Evolutionary conservation across 1,284 basidiomycete species (phyloP).

Genomic region (Leccinum angustisporum): DNA sequence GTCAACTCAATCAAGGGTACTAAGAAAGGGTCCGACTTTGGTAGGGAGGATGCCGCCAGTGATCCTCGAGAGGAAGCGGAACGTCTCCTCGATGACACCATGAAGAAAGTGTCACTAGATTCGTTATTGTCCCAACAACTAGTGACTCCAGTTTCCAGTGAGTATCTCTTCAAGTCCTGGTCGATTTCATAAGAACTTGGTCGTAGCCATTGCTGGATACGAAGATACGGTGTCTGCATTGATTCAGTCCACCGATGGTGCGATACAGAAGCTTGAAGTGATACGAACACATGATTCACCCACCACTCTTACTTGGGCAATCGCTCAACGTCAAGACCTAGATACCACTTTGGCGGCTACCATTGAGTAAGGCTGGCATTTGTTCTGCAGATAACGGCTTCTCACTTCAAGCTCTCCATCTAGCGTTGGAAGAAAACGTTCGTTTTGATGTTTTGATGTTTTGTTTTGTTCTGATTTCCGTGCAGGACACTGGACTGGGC

Average conservation of each 20-base stretch:
- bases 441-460: background rate
- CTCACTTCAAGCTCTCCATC: background rate
- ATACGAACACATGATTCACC: slow-evolving; percentile 1
- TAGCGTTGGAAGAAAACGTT: slow-evolving; percentile 1
- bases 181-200: background rate
- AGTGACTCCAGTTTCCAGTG: slow-evolving; percentile 5
- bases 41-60: background rate
- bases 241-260: slow-evolving; percentile 3
- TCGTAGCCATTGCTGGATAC: background rate
- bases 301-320: slow-evolving; percentile 7
- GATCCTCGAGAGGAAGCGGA: slow-evolving; percentile 4
- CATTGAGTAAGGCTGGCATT: background rate
- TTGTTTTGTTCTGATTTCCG: background rate
- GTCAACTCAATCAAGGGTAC: background rate
- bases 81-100: background rate
- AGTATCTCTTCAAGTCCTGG: background rate
- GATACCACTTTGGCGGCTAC: slow-evolving; percentile 4
- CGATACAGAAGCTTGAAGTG: slow-evolving; percentile 2
- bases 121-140: slow-evolving; percentile 7
- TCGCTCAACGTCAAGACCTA: slow-evolving; percentile 5
- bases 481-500: slow-evolving; percentile 4
- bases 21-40: background rate
- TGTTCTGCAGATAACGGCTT: background rate
- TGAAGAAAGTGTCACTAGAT: slow-evolving; percentile 7
- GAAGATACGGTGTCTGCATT: slow-evolving; percentile 7